These are phyloP conservation scores for Peniophora sp. DNA, from an alignment of 1,284 basidiomycete species.

Conservation along the genomic window DNA sequence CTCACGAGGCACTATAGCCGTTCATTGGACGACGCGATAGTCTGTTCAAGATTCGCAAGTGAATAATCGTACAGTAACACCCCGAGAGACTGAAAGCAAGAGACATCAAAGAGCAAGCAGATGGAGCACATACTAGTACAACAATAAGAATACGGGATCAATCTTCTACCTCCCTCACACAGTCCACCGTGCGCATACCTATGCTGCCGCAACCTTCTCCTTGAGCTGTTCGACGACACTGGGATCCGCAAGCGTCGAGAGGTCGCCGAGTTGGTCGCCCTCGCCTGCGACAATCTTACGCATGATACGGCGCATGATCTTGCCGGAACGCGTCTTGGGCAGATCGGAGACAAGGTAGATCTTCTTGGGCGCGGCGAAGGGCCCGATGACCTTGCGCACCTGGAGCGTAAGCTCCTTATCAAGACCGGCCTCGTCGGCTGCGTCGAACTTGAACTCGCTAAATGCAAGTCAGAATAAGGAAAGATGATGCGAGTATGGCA, in stretches of 20 bases:
- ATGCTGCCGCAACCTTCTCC: constrained; percentile 49
- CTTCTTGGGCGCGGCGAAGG: constrained; percentile 93
- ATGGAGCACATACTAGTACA: too few species aligned
- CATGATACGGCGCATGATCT: constrained; percentile 93
- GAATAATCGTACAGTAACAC: too few species aligned
- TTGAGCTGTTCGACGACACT: constrained; percentile 78
- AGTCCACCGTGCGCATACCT: background rate
- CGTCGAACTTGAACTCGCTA: constrained; percentile 78
- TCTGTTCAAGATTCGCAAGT: too few species aligned
- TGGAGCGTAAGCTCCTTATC: constrained; percentile 88
- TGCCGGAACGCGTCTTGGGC: constrained; percentile 96
- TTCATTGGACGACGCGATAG: too few species aligned
- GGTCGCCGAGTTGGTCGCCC: constrained; percentile 88
- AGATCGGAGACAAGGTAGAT: constrained; percentile 82
- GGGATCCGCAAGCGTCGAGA: constrained; percentile 86
- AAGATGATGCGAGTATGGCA: background rate
- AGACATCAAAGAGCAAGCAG: too few species aligned
- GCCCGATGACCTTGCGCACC: constrained; percentile 93
- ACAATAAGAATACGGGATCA: too few species aligned
- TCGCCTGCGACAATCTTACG: constrained; percentile 94
- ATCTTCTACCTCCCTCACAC: too few species aligned
- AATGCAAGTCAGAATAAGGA: background rate
- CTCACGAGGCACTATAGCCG: too few species aligned
- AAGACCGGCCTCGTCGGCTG: constrained; percentile 62
- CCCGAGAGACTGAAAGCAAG: too few species aligned